These are phyloP conservation scores for Porcisia hertigi DNA, from an alignment of 208 protist genomes.

Conservation along the genomic window DNA sequence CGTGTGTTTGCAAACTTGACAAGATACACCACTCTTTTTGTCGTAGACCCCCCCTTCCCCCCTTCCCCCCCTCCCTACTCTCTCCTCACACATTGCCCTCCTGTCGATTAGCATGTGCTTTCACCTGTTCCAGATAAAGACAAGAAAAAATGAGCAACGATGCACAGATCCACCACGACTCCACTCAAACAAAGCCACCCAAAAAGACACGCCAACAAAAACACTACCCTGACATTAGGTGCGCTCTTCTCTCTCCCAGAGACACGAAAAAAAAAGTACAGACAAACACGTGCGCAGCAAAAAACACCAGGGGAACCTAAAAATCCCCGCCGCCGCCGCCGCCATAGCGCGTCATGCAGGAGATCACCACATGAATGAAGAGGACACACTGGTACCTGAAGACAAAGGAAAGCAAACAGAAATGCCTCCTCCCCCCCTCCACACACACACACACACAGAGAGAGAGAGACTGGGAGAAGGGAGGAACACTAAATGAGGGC, in stretches of 20 bases:
- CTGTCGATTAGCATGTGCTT: no score
- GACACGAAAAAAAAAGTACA: neutral
- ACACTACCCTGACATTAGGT: neutral
- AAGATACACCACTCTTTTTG: neutral
- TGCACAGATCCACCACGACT: neutral
- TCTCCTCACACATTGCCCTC: no score
- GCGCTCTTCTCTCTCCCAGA: neutral
- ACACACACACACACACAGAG: neutral
- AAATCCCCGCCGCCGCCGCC: neutral
- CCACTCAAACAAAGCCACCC: neutral
- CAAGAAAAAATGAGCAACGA: constrained; percentile 15
- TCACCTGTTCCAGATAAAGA: neutral
- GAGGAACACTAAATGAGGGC: neutral
- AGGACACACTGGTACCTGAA: no score
- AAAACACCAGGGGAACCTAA: neutral
- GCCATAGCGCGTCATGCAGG: no score
- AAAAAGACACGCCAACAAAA: neutral
- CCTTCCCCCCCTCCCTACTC: no score
- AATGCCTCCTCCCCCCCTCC: neutral
- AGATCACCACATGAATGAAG: no score
- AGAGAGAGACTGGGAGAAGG: neutral
- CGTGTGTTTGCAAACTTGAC: neutral
- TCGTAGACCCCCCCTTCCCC: neutral
- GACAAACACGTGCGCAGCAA: neutral
- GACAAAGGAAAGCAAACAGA: neutral